These are phyloP conservation scores for Nymphaea thermarum DNA, from an alignment of 164 flowering plant species.

Conservation along the genomic window DNA sequence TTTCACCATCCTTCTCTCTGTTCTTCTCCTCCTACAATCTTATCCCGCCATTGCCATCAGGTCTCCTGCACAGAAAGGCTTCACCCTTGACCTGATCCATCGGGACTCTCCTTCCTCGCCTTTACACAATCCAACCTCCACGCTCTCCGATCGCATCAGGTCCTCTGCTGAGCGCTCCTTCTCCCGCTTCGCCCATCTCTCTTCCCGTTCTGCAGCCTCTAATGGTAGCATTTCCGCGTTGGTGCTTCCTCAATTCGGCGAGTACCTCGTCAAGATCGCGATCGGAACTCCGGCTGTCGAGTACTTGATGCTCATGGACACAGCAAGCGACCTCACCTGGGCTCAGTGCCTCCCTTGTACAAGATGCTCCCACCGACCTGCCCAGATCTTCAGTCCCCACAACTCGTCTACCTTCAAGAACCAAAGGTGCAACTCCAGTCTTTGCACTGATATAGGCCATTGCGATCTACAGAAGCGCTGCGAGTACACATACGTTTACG, in stretches of 20 bases:
- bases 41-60: too few species aligned
- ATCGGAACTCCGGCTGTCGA: conserved; percentile 63
- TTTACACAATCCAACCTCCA: not conserved
- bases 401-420: conserved; percentile 48
- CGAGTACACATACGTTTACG: conserved; percentile 58
- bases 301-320: conserved; percentile 56
- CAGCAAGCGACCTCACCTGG: conserved; percentile 91
- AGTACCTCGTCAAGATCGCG: conserved; percentile 45
- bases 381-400: conserved; percentile 56
- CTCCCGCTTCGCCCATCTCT: not conserved
- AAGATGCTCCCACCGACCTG: conserved; percentile 41
- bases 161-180: not conserved
- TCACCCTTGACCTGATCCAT: not conserved
- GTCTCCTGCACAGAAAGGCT: not conserved
- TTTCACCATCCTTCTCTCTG: too few species aligned
- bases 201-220: not conserved
- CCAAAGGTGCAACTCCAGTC: conserved; percentile 32
- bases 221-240: not conserved
- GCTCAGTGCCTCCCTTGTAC: conserved; percentile 80
- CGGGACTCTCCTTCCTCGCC: not conserved
- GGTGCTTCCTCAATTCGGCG: conserved; percentile 20
- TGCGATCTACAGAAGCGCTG: conserved; percentile 31
- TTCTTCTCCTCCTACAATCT: too few species aligned
- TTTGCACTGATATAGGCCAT: conserved; percentile 40
- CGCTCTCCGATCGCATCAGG: not conserved